Base-by-base conservation (phyloP, 2,329 filamentous ascomycete species). In the Colletotrichum karsti region DNA sequence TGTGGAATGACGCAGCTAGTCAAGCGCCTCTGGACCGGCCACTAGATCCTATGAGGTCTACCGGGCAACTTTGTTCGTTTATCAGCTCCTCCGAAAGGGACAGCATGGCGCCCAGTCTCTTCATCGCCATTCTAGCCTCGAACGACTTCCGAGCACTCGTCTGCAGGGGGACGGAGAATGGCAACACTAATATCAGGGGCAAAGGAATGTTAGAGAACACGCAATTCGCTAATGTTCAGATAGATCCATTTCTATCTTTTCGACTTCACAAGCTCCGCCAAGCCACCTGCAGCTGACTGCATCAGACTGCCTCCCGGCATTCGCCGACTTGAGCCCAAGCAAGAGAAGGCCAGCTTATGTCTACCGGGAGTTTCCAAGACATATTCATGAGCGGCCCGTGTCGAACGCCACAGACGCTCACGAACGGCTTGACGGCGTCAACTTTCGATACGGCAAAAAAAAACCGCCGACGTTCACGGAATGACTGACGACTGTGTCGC, bases 341-440 rank as follows among this genome's bases (percentile, higher is more conserved):
- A 46, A 13, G 26, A 57, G 15, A 35, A 18, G 44, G 15, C 46
- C 28, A 20, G 30, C 13, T 37, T 42, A 18, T 59, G 30, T 48
- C 48, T 18, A 30, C 7, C 9, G 42, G 18, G 20, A 18, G 35
- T 22, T 39, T 50, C 15, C 57, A 33, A 39, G 44, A 42, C 50
- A 26, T 57, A 42, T 55, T 39, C 35, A 20, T 50, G 37, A 67
- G 51, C 59, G 50, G 63, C 50, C 50, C 41, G 50, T 41, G 48
- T 48, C 59, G 51, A 39, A 51, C 60, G 65, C 65, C 65, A 64
- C 60, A 51, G 33, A 30, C 35, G 41, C 35, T 8, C 54, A 58
- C 39, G 6, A 9, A 58, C 37, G 28, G n/a, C 33, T 15, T 30
- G 9, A 58, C 37, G 28, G n/a, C 33, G 18, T 30, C 28, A 58